Evolutionary conservation across 805 yeast genomes (phyloP).

Genomic region (Metschnikowia baotianmanensis): DNA sequence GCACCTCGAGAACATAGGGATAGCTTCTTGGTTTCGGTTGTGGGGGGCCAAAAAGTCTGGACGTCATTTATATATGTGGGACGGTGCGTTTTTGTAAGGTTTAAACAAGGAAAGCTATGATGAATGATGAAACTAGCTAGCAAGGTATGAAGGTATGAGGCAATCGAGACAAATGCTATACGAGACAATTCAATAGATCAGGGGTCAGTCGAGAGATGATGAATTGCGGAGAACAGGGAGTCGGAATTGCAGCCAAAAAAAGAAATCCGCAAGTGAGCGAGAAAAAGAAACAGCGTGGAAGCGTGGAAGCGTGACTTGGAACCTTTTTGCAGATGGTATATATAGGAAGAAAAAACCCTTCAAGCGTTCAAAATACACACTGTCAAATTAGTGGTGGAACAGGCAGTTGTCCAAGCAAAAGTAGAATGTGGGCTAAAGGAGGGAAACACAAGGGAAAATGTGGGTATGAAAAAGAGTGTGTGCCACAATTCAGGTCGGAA

Average conservation of each 20-base stretch:
- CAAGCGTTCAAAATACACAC: too few relatives aligned
- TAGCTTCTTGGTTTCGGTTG: slow-evolving; percentile 33
- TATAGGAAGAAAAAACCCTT: background rate
- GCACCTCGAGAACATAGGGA: slow-evolving; percentile 43
- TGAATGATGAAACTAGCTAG: background rate
- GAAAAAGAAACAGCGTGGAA: too few relatives aligned
- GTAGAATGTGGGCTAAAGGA: too few relatives aligned
- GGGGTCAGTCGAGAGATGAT: slow-evolving; percentile 4
- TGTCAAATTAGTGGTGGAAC: too few relatives aligned
- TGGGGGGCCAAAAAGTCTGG: slow-evolving; percentile 25
- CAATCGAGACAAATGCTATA: too few relatives aligned
- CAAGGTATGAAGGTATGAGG: too few relatives aligned
- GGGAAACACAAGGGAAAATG: too few relatives aligned
- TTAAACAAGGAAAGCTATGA: background rate
- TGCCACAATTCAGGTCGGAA: too few relatives aligned
- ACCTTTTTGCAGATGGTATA: background rate
- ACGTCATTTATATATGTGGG: slow-evolving; percentile 2
- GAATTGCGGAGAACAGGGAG: slow-evolving; percentile 3
- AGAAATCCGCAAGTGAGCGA: slow-evolving; percentile 3
- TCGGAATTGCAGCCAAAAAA: slow-evolving; percentile 11
- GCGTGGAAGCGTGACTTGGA: too few relatives aligned
- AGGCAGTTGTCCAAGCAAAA: too few relatives aligned
- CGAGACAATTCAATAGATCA: background rate
- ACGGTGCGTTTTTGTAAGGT: background rate
- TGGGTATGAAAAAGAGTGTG: too few relatives aligned